Evolutionary conservation across 371 early-diverging fungal species (phyloP).

Genomic region (Mortierella sp.): DNA sequence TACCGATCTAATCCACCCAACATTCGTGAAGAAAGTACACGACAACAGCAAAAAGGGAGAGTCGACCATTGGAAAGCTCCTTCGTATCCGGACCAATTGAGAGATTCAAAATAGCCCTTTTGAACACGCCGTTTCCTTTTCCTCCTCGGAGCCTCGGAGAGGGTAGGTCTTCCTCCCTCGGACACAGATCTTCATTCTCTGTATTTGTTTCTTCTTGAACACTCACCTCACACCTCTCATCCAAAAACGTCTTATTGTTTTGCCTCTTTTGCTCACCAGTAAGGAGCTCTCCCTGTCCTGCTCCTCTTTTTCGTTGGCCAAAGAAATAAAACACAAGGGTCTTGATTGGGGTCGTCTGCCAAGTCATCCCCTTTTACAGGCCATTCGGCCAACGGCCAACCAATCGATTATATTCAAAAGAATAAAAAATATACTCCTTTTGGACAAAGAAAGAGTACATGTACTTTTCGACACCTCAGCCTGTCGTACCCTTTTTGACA

Average conservation of each 20-base stretch:
- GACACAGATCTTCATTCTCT: background rate
- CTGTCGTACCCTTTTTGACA: too few relatives aligned
- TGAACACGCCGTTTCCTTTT: background rate
- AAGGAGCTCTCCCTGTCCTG: background rate
- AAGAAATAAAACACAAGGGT: too few relatives aligned
- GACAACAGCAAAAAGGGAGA: background rate
- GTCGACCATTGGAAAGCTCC: background rate
- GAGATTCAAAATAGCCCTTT: background rate
- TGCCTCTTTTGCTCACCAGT: background rate
- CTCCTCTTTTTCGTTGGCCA: background rate
- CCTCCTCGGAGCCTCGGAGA: background rate
- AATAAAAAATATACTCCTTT: background rate
- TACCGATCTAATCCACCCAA: background rate
- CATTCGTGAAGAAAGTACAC: background rate
- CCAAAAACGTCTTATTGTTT: background rate
- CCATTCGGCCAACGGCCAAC: background rate
- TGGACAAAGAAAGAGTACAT: background rate
- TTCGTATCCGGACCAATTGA: background rate
- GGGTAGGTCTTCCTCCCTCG: background rate
- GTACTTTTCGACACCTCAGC: too few relatives aligned
- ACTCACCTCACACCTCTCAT: background rate
- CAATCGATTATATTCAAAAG: background rate
- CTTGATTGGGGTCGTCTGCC: background rate
- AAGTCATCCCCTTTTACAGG: background rate
- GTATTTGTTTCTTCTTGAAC: background rate